Evolutionary conservation across 2,329 filamentous ascomycete species (phyloP).

Genomic region (Fusarium concolor): DNA sequence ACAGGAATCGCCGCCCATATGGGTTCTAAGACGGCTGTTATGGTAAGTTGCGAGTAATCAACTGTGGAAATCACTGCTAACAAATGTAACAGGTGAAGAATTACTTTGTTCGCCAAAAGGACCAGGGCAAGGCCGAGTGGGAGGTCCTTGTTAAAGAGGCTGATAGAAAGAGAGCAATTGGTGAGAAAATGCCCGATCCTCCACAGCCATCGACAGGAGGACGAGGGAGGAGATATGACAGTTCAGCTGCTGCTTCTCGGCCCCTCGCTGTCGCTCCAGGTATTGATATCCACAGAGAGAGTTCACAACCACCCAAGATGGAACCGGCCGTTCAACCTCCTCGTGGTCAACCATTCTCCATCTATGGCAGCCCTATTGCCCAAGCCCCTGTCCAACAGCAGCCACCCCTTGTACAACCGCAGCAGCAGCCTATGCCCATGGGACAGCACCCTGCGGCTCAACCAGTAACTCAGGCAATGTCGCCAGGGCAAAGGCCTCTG

Average conservation of each 20-base stretch:
- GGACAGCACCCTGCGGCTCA: conserved; percentile 54
- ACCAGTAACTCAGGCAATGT: conserved; percentile 58
- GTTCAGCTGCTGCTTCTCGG: conserved; percentile 51
- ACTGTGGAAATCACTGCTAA: conserved; percentile 16
- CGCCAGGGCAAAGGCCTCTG: conserved; percentile 57
- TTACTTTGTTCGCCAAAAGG: conserved; percentile 73
- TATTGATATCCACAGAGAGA: conserved; percentile 59
- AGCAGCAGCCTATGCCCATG: conserved; percentile 48
- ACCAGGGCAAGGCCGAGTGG: conserved; percentile 69
- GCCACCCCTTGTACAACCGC: conserved; percentile 42
- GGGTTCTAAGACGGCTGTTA: conserved; percentile 87
- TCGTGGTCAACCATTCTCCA: conserved; percentile 55
- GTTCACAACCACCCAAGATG: conserved; percentile 57
- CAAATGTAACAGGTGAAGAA: conserved; percentile 69
- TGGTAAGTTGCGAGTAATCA: conserved; percentile 67
- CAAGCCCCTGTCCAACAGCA: conserved; percentile 54
- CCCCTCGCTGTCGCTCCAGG: conserved; percentile 63
- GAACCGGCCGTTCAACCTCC: conserved; percentile 53
- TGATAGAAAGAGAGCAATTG: conserved; percentile 65
- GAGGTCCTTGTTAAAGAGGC: conserved; percentile 70
- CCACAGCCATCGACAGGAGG: conserved; percentile 65
- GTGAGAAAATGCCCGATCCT: conserved; percentile 70
- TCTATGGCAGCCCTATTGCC: conserved; percentile 61
- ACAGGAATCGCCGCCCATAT: conserved; percentile 79
- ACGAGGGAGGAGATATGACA: conserved; percentile 64